Conservation (phyloP, 345 rosid genomes). For the Arabis alpina region DNA sequence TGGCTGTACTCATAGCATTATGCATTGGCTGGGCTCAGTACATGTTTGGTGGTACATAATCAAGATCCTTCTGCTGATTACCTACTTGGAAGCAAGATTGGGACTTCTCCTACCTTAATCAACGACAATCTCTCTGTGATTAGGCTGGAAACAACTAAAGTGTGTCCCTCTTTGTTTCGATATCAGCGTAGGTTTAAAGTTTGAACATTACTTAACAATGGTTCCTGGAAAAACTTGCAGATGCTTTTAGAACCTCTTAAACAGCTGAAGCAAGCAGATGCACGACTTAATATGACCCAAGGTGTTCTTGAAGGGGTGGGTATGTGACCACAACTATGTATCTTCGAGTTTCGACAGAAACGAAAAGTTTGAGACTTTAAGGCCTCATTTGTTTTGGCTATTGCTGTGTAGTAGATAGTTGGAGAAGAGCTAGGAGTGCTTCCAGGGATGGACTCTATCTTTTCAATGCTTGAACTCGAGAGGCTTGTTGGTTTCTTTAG, state of each 20-base stretch:
- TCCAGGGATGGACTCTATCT: conserved; percentile 92
- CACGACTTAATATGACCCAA: conserved; percentile 74
- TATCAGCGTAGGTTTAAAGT: not conserved
- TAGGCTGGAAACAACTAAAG: conserved; percentile 81
- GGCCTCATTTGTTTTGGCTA: conserved; percentile 18
- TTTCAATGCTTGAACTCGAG: conserved; percentile 61
- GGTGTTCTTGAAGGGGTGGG: conserved; percentile 96
- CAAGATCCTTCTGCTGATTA: conserved; percentile 79
- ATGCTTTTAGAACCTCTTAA: conserved; percentile 89
- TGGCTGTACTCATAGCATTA: conserved; percentile 56
- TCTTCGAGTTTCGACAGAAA: not conserved
- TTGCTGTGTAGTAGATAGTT: conserved; percentile 63
- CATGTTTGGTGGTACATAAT: conserved; percentile 80
- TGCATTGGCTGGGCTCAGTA: conserved; percentile 71
- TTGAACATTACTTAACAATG: conserved; percentile 19
- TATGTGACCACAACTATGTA: conserved; percentile 47
- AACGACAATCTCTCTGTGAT: conserved; percentile 65
- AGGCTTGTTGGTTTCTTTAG: conserved; percentile 62
- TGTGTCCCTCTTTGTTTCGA: conserved; percentile 39
- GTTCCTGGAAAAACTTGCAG: conserved; percentile 47
- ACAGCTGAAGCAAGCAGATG: conserved; percentile 75
- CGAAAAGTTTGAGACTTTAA: too few relatives aligned
- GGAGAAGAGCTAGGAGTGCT: conserved; percentile 98
- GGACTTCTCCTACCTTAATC: conserved; percentile 61
- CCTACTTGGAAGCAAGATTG: conserved; percentile 76